Evolutionary conservation across 139 green algal genomes (phyloP), one percentile per base, ranked within the genome.

Genomic region (Chlorella sp.): DNA sequence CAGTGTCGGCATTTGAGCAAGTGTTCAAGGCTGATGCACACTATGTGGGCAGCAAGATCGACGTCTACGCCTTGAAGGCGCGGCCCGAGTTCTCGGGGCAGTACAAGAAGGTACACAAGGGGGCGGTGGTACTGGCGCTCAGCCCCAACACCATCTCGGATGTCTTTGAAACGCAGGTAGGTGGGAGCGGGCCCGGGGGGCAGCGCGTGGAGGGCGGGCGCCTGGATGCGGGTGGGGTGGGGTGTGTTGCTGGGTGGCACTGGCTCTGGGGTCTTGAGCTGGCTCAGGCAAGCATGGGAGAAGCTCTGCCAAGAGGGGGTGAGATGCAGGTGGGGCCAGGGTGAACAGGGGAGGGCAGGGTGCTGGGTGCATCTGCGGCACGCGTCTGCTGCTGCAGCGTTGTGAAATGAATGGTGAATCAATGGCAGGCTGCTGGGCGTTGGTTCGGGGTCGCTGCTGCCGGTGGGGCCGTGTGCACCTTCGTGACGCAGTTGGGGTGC

Each of bases 21-120:
- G 71, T 83, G 21, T 89, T 89, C 85, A 82, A 83, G n/a, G 85
- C 71, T 0, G 85, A 89, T 39, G 85, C 85, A 0, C 85, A 89
- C 71, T 89, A 89, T 22, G 85, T 89, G 18, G 89, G 89, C 83
- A 86, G 75, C 75, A 89, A 89, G 39, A 91, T 91, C 22, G 76
- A 91, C 81, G 79, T 91, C 28, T 88, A 86, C n/a, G 78, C 69
- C 0, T 73, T 93, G n/a, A 76, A 93, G 78, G 57, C 60, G 28
- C 83, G 83, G 28, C 71, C 88, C 16, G 81, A 91, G 61, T 91
- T 89, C 40, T 34, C 40, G 0, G 88, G 82, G 19, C 69, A 90
- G 76, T 93, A 89, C 57, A 92, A 91, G 66, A 86, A 86, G 75
- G 75, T 93, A 68, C 88, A 93, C 87, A 93, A 93, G 76, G 91